A percentile compares a stretch with the other conserved stretches of the same genome.
phyloP scores from a whole-genome alignment of 2,329 filamentous ascomycete genomes.

The Cordyceps farinosa region DNA sequence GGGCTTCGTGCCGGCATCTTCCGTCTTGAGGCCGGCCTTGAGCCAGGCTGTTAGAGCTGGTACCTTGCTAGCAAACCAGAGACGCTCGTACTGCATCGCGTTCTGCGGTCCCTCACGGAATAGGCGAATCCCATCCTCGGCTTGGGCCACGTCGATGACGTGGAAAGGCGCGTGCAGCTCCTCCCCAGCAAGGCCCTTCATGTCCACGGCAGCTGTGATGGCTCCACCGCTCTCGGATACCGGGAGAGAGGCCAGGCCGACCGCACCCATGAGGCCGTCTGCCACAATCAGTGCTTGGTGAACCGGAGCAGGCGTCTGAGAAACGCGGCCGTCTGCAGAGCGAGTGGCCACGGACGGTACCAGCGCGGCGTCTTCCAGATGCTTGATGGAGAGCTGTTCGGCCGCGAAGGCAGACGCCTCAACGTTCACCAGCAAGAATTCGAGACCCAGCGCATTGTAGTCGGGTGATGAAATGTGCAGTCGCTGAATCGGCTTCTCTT shows the following conservation, averaged over 20 bases:
- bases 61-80: slow-evolving; percentile 71
- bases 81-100: slow-evolving; percentile 66
- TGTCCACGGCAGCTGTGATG: slow-evolving; percentile 56
- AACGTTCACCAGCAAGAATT: slow-evolving; percentile 57
- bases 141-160: slow-evolving; percentile 61
- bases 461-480: slow-evolving; percentile 60
- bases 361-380: slow-evolving; percentile 63
- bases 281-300: slow-evolving; percentile 76
- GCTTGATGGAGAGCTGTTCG: slow-evolving; percentile 37
- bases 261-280: slow-evolving; percentile 66
- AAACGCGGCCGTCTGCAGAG: slow-evolving; percentile 60
- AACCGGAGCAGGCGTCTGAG: slow-evolving; percentile 73
- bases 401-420: slow-evolving; percentile 34
- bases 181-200: slow-evolving; percentile 43
- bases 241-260: slow-evolving; percentile 46
- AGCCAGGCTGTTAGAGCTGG: slow-evolving; percentile 66
- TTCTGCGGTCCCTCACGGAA: slow-evolving; percentile 69
- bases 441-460: slow-evolving; percentile 59
- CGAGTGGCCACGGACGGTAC: slow-evolving; percentile 71
- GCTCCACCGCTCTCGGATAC: slow-evolving; percentile 36
- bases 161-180: slow-evolving; percentile 43
- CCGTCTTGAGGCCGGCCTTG: slow-evolving; percentile 41
- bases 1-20: slow-evolving; percentile 54
- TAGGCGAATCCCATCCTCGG: slow-evolving; percentile 57
- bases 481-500: slow-evolving; percentile 47